Evolutionary conservation across 2,329 filamentous ascomycete genomes (phyloP).

Genomic region (Didymella exigua): DNA sequence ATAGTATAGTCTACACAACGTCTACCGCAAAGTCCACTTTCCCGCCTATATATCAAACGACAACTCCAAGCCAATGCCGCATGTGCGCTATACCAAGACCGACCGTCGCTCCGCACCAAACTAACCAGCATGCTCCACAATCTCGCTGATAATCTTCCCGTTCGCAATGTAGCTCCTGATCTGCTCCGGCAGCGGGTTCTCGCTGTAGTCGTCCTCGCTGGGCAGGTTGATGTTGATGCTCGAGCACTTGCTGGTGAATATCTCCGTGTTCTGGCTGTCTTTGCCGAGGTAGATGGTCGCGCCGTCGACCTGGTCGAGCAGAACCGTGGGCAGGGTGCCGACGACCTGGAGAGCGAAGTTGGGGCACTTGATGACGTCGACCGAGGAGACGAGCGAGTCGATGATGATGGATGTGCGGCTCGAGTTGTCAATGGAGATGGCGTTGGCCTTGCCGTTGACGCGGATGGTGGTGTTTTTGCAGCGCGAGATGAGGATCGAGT

Average conservation of each 20-base stretch:
- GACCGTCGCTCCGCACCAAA: not conserved
- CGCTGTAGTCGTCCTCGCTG: slow-evolving; percentile 78
- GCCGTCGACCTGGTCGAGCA: slow-evolving; percentile 92
- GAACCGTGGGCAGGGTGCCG: slow-evolving; percentile 81
- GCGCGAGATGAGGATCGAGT: slow-evolving; percentile 89
- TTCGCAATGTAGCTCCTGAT: slow-evolving; percentile 80
- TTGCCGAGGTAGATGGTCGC: slow-evolving; percentile 85
- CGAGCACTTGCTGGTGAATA: slow-evolving; percentile 88
- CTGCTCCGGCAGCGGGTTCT: slow-evolving; percentile 87
- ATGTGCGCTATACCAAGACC: too few relatives aligned
- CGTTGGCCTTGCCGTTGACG: slow-evolving; percentile 91
- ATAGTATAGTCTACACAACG: not conserved
- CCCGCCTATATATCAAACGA: slow-evolving; percentile 1
- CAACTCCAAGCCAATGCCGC: not conserved
- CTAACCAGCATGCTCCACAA: slow-evolving; percentile 89
- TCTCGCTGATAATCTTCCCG: slow-evolving; percentile 84
- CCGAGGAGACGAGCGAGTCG: slow-evolving; percentile 84
- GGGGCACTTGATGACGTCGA: slow-evolving; percentile 93
- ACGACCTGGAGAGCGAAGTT: slow-evolving; percentile 95
- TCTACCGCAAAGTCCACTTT: not conserved
- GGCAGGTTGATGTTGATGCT: slow-evolving; percentile 86
- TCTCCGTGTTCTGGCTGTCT: slow-evolving; percentile 76
- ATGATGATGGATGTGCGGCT: slow-evolving; percentile 82
- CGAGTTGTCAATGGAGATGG: slow-evolving; percentile 94
- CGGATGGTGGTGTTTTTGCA: slow-evolving; percentile 92